These are phyloP conservation scores for Trametes punicea DNA, from an alignment of 768 basidiomycete genomes.

Conservation along the genomic window DNA sequence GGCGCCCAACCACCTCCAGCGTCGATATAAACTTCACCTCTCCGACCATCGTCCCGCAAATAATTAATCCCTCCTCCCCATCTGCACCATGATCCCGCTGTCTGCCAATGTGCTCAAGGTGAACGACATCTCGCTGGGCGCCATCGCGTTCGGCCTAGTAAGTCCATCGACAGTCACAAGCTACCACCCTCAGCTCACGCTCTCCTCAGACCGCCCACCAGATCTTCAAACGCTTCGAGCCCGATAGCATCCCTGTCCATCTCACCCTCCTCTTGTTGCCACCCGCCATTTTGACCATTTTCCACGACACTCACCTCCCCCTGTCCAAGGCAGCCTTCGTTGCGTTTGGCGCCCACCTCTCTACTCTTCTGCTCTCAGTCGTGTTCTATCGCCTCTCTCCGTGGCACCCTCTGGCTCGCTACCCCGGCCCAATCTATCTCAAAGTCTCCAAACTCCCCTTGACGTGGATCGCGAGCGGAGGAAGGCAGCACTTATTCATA, in stretches of 20 bases:
- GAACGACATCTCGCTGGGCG: neutral
- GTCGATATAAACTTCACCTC: neutral
- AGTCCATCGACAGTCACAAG: too few species aligned
- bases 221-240: slow-evolving; percentile 9
- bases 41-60: too few species aligned
- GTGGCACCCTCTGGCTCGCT: slow-evolving; percentile 25
- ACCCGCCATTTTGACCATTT: neutral
- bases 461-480: slow-evolving; percentile 10
- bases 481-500: slow-evolving; percentile 18
- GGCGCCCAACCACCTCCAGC: too few species aligned
- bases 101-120: neutral
- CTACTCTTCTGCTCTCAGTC: slow-evolving; percentile 16
- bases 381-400: slow-evolving; percentile 26
- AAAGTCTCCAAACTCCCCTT: slow-evolving; percentile 22
- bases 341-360: slow-evolving; percentile 5
- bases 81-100: too few species aligned
- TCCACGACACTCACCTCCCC: neutral
- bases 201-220: slow-evolving; percentile 3
- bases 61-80: too few species aligned
- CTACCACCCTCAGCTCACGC: too few species aligned
- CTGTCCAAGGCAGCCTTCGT: neutral
- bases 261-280: neutral
- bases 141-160: neutral
- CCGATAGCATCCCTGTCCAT: neutral
- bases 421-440: slow-evolving; percentile 23